Base-by-base conservation (phyloP, 352 stramenopile species). In the Globisporangium ultimum region DNA sequence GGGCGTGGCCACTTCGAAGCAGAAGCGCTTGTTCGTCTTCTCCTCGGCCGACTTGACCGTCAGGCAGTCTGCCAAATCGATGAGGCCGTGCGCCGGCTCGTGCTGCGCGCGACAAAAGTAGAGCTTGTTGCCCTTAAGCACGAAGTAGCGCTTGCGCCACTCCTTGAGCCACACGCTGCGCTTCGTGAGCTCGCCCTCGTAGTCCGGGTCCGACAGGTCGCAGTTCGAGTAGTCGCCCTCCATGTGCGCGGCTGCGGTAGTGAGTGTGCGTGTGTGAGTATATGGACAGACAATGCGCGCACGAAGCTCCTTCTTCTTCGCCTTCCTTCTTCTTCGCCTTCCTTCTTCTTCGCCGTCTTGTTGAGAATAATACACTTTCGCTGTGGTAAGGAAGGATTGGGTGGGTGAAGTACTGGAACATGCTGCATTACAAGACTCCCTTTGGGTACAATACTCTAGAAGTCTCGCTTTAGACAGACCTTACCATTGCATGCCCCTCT, bases 101-200 rank as follows among this genome's bases (percentile, higher is more conserved):
- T 75, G 62, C 66, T 88, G 67, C 10, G 81, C 72, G 38, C 80
- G 77, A 59, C 80, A 91, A 68, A 96, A 97, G 74, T 94, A 97
- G 28, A 97, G 74, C 61, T 95, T 95, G 79, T 97, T 94, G 63
- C 88, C 88, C 64, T 95, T 93, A 47, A 97, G 85, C 63, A 95
- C 80, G 68, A 97, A 97, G 74, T 95, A 97, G 46, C 88, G 82
- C 65, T 84, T 84, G 42, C 88, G 85, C 88, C 88, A 97, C 68
- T 95, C 84, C 72, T 96, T 96, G 36, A 97, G 82, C 89, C 89
- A 97, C 58, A 93, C 78, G 72, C 88, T 97, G 64, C 87, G 86
- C 84, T 97, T 97, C 49, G 86, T 96, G 38, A 97, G 72, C 63
- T 90, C 84, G 18, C 88, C 88, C 63, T 93, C 87, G 66, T 92